Evolutionary conservation across 345 rosid species (phyloP), one percentile per base, ranked within the genome.

Genomic region (Populus tremula): DNA sequence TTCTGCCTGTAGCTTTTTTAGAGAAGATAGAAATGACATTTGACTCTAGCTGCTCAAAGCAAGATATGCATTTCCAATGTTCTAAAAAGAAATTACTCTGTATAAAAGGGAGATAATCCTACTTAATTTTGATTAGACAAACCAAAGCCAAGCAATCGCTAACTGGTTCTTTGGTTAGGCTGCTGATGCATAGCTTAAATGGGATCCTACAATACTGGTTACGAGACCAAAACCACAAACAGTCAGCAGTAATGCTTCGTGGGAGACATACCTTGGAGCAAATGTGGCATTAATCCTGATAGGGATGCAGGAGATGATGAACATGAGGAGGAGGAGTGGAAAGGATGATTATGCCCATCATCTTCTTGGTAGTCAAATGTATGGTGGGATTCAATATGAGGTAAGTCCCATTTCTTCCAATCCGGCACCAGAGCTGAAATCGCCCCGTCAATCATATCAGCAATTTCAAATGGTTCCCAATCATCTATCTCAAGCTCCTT

Each of bases 381-480:
- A 50, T 76, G 81, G 54, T 69, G 63, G 76, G 73, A 76, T 63
- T 77, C 85, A 69, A 27, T 1, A 11, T 56, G 68, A n/a, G 74
- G 75, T 11, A 69, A 39, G 23, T 85, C 80, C 78, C 72, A 29
- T 64, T 74, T 76, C 76, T 81, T 88, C 90, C 92, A 84, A 27
- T 77, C 54, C 59, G 92, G 89, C 18, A 86, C 83, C 63, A 92
- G 75, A 61, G 89, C 85, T 39, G 90, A 86, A 77, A 90, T 89
- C 80, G 86, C 94, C 67, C 84, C 88, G 69, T 89, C 84, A 62
- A 92, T 90, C 94, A 89, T 90, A 82, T 81, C 85, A 66, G 93
- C 93, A 85, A 90, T 90, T 76, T 92, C 88, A 64, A 68, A 45
- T 33, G 94, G 92, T 71, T 90, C 92, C 94, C 97, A 89, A 62